phyloP scores from a whole-genome alignment of 495 filamentous ascomycete species.

The Lasiosphaeris hirsuta region DNA sequence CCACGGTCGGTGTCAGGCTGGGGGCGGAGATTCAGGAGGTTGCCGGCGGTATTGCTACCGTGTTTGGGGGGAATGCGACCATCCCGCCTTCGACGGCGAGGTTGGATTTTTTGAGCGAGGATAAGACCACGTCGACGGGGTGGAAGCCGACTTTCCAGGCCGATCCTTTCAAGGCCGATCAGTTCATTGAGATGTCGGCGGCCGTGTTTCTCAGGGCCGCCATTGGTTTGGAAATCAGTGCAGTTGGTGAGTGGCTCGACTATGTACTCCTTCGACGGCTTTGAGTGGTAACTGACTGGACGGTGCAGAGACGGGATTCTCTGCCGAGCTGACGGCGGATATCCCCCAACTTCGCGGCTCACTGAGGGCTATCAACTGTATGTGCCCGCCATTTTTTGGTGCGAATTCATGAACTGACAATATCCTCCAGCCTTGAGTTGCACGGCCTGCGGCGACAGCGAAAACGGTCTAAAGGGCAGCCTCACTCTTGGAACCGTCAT shows the following conservation, averaged over 20 bases:
- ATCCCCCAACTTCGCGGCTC: conserved; percentile 9
- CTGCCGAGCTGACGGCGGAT: conserved; percentile 11
- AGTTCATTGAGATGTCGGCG: conserved; percentile 13
- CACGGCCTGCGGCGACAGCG: conserved; percentile 13
- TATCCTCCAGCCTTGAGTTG: conserved; percentile 8
- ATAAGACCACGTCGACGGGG: conserved; percentile 3
- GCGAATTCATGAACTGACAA: not conserved
- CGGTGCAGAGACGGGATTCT: conserved; percentile 9
- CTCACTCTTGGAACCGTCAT: conserved; percentile 13
- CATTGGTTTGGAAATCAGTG: conserved; percentile 20
- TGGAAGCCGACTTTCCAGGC: conserved; percentile 17
- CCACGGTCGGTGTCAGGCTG: conserved; percentile 10
- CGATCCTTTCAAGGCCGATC: conserved; percentile 12
- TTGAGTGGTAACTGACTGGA: not conserved
- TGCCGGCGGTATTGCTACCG: conserved; percentile 4
- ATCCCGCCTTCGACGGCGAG: conserved; percentile 12
- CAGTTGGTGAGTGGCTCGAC: conserved; percentile 9
- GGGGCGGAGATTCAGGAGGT: conserved; percentile 15
- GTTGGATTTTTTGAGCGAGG: conserved; percentile 17
- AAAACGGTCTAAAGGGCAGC: conserved; percentile 12
- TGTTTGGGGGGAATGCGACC: conserved; percentile 9
- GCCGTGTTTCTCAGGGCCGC: conserved; percentile 12
- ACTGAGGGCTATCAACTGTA: conserved; percentile 14
- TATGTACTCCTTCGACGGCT: not conserved
- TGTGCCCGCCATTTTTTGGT: not conserved